Base-by-base conservation (phyloP, 306 rosid species). In the Cyclanthera cordifolia region DNA sequence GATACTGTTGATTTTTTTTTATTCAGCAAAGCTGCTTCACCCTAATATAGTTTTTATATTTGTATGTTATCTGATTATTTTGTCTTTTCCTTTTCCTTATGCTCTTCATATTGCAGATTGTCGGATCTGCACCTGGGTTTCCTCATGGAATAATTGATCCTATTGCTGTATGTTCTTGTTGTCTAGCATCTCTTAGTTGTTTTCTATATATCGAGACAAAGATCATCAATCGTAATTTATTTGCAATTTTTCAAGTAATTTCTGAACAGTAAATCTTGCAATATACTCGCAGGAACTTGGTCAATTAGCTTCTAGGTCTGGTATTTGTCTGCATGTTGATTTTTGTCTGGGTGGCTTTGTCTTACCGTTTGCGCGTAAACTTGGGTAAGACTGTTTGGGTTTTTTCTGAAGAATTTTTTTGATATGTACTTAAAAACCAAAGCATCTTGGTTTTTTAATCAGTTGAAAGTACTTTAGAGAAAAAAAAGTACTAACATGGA, bases 71-170 rank as follows among this genome's bases (percentile, higher is more conserved):
- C 70, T 75, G 45, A 79, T 69, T 53, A 69, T 24, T 72, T 78
- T 52, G 56, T 11, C 43, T 39, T 43, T 48, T 71, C 69, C 55
- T 43, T 48, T 71, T 67, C 55, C 39, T 55, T 56, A 21, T 55
- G 48, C 48, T 41, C 54, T 71, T 78, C 49, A 61, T 77, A 69
- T 72, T 79, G 71, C 87, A 92, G 98, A 85, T 92, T 80, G 95
- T 92, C 76, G 98, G 98, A 73, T 92, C 98, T 77, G 95, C 96
- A 55, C 98, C 98, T 34, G 96, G 98, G 77, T 92, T 70, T 76
- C 98, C 96, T 78, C 98, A 92, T 83, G 98, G 98, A 64, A 84
- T 92, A 79, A 73, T 92, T 79, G 98, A 92, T 73, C 98, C 96
- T 70, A 89, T 92, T 6, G 87, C 83, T 84, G 98, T 92, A 82